These are phyloP conservation scores for Terana coerulea DNA, from an alignment of 768 basidiomycete species.

Conservation along the genomic window DNA sequence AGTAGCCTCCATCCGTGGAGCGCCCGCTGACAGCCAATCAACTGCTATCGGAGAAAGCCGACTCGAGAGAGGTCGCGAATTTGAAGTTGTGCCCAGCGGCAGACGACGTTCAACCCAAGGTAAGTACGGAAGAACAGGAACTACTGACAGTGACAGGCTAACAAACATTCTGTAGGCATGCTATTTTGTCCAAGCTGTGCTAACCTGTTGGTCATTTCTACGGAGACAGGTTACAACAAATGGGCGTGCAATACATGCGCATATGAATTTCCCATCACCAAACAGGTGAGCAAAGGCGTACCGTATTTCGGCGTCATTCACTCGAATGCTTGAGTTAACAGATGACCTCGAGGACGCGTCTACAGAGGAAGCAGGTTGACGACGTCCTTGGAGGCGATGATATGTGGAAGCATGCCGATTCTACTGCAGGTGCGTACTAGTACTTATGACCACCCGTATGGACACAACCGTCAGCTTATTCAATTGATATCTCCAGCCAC, in stretches of 20 bases:
- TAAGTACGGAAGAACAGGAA: not conserved
- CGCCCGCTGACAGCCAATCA: not conserved
- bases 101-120: not conserved
- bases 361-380: slow-evolving; percentile 89
- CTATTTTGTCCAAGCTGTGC: slow-evolving; percentile 94
- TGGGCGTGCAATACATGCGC: slow-evolving; percentile 94
- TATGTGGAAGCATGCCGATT: slow-evolving; percentile 92
- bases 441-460: not conserved
- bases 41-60: not conserved
- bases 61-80: not conserved
- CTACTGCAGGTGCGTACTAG: slow-evolving; percentile 56
- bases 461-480: not conserved
- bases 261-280: slow-evolving; percentile 90
- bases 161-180: slow-evolving; percentile 39
- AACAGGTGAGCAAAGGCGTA: slow-evolving; percentile 50
- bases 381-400: slow-evolving; percentile 95
- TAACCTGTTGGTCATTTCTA: slow-evolving; percentile 77
- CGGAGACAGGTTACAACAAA: slow-evolving; percentile 80
- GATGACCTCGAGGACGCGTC: slow-evolving; percentile 88
- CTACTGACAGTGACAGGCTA: not conserved
- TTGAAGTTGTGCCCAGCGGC: not conserved
- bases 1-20: not conserved
- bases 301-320: not conserved
- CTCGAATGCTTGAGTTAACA: slow-evolving; percentile 28
- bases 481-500: slow-evolving; percentile 30